Evolutionary conservation across 495 filamentous ascomycete genomes (phyloP), one percentile per base, ranked within the genome.

Genomic region (Eremomyces bilateralis): DNA sequence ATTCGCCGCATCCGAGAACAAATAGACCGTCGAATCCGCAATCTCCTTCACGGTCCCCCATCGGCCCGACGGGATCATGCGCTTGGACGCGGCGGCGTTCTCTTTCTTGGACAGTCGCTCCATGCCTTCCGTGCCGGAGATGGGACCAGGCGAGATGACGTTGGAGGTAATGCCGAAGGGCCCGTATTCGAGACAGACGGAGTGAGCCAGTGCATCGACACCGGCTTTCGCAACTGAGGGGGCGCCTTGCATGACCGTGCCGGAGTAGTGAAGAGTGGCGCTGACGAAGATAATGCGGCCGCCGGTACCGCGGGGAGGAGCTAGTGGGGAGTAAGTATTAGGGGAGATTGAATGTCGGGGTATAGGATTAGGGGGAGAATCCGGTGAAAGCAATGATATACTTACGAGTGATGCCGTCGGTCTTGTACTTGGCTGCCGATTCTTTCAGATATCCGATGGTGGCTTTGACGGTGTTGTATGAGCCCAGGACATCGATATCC

Each of bases 391-490:
- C 4, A 38, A 6, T 24, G 12, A 16, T 16, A 15, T 16, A 50
- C 63, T 40, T 48, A 62, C 59, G 47, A 13, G 57, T 48, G 20
- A 53, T 52, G 4, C 61, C 53, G 41, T 65, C 61, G 19, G 66
- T 58, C 30, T 48, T 54, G 45, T 73, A 70, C 49, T 69, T 68
- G 4, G 52, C 44, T 1, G 73, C 81, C 1, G 82, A 91, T 47
- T 65, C 63, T 16, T 80, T 46, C 25, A 97, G 65, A 44, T 92
- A 63, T 0, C 78, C 74, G 4, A 93, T 53, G 0, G 79, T 82
- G 1, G 88, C 85, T 58, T 97, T 97, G 43, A 92, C 63, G 4
- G 81, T 93, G 55, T 95, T 90, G 54, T 76, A 97, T 3, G 80
- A 88, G 19, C 88, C 88, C 19, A 93, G 53, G 1, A 92, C 73